A percentile compares a stretch with the other conserved stretches of the same genome.
These are phyloP conservation scores for Apiotrichum sp. DNA, from an alignment of 1,284 basidiomycete species.

Conservation along the genomic window DNA sequence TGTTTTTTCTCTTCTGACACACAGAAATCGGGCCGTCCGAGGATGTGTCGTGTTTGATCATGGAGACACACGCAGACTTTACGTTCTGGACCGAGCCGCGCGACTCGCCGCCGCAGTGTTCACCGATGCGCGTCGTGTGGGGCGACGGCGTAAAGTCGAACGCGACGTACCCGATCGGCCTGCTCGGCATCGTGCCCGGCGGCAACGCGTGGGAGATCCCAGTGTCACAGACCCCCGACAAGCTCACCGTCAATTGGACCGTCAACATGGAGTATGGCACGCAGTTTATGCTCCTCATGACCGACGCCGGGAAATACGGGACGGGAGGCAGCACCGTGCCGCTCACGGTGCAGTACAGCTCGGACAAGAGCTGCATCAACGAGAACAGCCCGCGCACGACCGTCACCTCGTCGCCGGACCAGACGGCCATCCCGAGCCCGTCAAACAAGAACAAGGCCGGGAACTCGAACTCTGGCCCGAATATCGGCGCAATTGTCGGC, in stretches of 20 bases:
- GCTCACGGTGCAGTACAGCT: constrained; percentile 21
- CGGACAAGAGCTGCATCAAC: constrained; percentile 26
- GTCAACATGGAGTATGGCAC: constrained; percentile 35
- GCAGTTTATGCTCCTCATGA: constrained; percentile 35
- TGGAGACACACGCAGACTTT: constrained; percentile 30
- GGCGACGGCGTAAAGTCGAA: constrained; percentile 3
- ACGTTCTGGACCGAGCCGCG: constrained; percentile 30
- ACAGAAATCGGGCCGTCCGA: too few relatives aligned
- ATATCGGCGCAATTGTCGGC: too few relatives aligned
- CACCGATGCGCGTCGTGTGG: constrained; percentile 30
- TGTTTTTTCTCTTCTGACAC: too few relatives aligned
- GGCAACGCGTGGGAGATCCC: constrained; percentile 36
- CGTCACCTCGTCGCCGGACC: too few relatives aligned
- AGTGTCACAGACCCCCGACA: constrained; percentile 9
- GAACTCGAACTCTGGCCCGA: too few relatives aligned
- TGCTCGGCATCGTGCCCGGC: constrained; percentile 37
- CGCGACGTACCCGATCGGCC: constrained; percentile 26
- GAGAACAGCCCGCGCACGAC: constrained; percentile 16
- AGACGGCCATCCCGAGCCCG: too few relatives aligned
- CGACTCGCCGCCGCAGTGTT: constrained; percentile 28
- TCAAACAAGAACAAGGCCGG: too few relatives aligned
- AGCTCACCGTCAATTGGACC: constrained; percentile 18
- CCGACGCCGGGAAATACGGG: constrained; percentile 28
- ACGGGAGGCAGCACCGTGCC: constrained; percentile 35
- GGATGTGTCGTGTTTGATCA: constrained; percentile 14